Percentiles rank a stretch among this genome's conserved stretches.
These are phyloP conservation scores for Aspergillus eucalypticola DNA, from an alignment of 2,329 filamentous ascomycete genomes.

Conservation along the genomic window DNA sequence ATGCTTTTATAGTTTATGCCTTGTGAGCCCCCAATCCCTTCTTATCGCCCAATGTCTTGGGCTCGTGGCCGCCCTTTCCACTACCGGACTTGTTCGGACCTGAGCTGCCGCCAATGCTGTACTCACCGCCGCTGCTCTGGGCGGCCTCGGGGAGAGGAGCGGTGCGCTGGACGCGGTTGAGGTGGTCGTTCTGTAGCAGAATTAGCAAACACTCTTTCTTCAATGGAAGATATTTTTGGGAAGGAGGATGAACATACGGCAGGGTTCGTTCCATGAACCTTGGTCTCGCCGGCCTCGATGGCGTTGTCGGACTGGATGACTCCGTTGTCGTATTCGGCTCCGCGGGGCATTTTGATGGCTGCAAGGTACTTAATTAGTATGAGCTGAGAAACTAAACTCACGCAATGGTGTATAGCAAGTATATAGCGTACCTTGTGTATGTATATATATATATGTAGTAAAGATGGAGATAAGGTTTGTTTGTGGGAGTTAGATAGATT, in stretches of 20 bases:
- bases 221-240: neutral
- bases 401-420: neutral
- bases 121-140: conserved; percentile 27
- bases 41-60: conserved; percentile 35
- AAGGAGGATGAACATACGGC: conserved; percentile 25
- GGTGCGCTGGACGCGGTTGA: conserved; percentile 35
- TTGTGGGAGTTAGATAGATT: neutral
- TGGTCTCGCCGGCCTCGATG: conserved; percentile 35
- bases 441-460: too few species aligned
- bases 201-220: neutral
- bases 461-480: neutral
- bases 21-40: conserved; percentile 33
- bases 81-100: conserved; percentile 29
- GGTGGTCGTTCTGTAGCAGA: conserved; percentile 25
- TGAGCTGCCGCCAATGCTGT: conserved; percentile 27
- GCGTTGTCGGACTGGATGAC: conserved; percentile 43
- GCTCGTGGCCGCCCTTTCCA: conserved; percentile 42
- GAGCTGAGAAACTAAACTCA: too few species aligned
- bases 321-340: conserved; percentile 42
- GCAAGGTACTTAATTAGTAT: neutral
- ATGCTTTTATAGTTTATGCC: neutral
- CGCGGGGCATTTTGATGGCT: conserved; percentile 40
- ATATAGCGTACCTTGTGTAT: neutral
- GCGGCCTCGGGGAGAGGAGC: conserved; percentile 39
- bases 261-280: conserved; percentile 38